Percentiles rank a stretch among this genome's conserved stretches.
Evolutionary conservation across 257 asterid species (phyloP).

Genomic region (Cordia subcordata): DNA sequence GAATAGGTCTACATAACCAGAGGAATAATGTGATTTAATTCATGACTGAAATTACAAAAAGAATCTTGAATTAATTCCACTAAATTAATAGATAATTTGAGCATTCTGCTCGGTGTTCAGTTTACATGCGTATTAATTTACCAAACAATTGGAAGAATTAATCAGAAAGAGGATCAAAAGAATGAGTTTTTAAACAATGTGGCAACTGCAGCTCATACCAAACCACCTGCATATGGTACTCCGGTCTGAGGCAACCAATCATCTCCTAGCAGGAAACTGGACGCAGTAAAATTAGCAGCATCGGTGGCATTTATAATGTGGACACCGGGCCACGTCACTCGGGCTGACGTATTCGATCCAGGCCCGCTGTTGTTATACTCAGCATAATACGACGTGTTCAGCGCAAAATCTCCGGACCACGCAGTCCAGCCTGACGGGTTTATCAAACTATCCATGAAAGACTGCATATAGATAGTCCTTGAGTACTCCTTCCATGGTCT

Average conservation of each 20-base stretch:
- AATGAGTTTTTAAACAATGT: neutral
- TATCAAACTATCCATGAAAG: constrained; percentile 7
- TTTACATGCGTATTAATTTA: neutral
- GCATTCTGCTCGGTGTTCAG: neutral
- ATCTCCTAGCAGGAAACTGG: constrained; percentile 8
- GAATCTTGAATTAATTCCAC: neutral
- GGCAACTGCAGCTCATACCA: neutral
- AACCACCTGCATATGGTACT: constrained; percentile 12
- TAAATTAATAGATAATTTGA: neutral
- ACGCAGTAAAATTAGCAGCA: constrained; percentile 17
- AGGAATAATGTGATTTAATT: too few relatives aligned
- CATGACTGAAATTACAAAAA: too few relatives aligned
- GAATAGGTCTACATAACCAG: neutral
- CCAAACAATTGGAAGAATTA: too few relatives aligned
- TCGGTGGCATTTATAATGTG: constrained; percentile 10
- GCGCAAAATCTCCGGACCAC: constrained; percentile 17
- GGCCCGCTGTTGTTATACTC: constrained; percentile 10
- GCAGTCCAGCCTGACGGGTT: constrained; percentile 9
- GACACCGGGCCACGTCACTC: constrained; percentile 15
- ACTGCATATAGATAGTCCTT: constrained; percentile 15
- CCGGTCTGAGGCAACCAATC: constrained; percentile 19
- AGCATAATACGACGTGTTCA: constrained; percentile 11
- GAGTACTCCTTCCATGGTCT: constrained; percentile 22
- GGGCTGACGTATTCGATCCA: constrained; percentile 1
- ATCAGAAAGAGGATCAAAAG: neutral